Percentiles rank a stretch among this genome's conserved stretches.
Conservation (phyloP, 768 basidiomycete species). For the Clitopilus hobsonii region DNA sequence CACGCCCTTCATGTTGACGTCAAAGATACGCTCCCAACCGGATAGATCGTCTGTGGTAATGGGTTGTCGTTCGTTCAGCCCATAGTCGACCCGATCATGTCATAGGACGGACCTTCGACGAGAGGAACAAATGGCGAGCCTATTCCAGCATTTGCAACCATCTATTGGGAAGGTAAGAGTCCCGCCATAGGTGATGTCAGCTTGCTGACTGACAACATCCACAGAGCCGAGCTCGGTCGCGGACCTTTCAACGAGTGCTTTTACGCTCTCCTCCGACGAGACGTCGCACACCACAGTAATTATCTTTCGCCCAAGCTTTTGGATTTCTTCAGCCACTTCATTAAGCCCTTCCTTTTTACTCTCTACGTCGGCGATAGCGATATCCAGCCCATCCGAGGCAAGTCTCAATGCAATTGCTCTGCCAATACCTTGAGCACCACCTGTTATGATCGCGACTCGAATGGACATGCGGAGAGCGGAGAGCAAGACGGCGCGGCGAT, state of each 20-base stretch:
- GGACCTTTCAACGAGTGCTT: conserved; percentile 19
- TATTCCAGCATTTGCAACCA: conserved; percentile 31
- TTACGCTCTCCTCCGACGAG: conserved; percentile 21
- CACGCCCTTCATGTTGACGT: conserved; percentile 34
- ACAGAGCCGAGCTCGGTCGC: conserved; percentile 16
- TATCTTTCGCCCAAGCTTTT: conserved; percentile 12
- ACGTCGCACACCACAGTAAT: conserved; percentile 20
- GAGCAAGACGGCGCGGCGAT: background rate
- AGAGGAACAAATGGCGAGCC: conserved; percentile 5
- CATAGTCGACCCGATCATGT: no score
- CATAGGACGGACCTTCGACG: conserved; percentile 12
- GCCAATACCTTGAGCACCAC: conserved; percentile 29
- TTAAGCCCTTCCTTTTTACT: conserved; percentile 14
- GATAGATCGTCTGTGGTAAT: conserved; percentile 27
- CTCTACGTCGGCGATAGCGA: conserved; percentile 23
- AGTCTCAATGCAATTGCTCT: conserved; percentile 25
- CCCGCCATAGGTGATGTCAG: no score
- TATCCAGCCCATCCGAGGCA: conserved; percentile 25
- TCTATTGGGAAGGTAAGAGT: no score
- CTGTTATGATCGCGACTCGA: conserved; percentile 24
- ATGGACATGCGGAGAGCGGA: background rate
- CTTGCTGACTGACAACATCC: conserved; percentile 23
- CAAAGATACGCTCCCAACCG: conserved; percentile 26
- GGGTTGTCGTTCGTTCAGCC: no score
- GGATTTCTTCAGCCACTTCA: conserved; percentile 20